phyloP scores from a whole-genome alignment of 768 basidiomycete genomes.

The Leccinum longicurvipes region DNA sequence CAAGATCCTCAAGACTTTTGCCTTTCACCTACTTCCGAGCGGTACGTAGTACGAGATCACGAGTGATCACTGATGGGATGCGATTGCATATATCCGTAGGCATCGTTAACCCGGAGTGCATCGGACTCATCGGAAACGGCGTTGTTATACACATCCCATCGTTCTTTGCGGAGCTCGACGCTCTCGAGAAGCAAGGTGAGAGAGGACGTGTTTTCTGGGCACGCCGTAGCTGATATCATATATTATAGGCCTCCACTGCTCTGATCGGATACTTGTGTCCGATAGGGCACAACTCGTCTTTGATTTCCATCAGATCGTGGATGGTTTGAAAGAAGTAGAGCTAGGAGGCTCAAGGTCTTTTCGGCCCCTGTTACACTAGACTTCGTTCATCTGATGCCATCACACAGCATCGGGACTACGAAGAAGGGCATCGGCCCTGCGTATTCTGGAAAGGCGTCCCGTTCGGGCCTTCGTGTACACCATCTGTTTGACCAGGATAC shows the following conservation, averaged over 20 bases:
- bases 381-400: not conserved
- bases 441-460: constrained; percentile 95
- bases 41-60: constrained; percentile 43
- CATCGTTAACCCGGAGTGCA: constrained; percentile 50
- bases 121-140: constrained; percentile 86
- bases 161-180: constrained; percentile 91
- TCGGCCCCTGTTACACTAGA: not conserved
- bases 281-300: constrained; percentile 97
- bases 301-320: constrained; percentile 99
- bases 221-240: constrained; percentile 1
- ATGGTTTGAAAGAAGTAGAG: constrained; percentile 97
- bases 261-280: constrained; percentile 83
- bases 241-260: constrained; percentile 77
- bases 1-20: constrained; percentile 76
- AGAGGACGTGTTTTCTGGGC: not conserved
- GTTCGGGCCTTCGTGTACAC: constrained; percentile 93
- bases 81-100: constrained; percentile 5
- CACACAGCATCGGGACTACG: constrained; percentile 87
- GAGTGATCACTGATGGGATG: not conserved
- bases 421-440: constrained; percentile 98
- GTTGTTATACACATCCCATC: constrained; percentile 97
- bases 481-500: constrained; percentile 86
- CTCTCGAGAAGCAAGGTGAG: constrained; percentile 77
- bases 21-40: constrained; percentile 93
- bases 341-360: constrained; percentile 79